These are phyloP conservation scores for Wallacemonas sp. DNA, from an alignment of 208 protist genomes.

Conservation along the genomic window DNA sequence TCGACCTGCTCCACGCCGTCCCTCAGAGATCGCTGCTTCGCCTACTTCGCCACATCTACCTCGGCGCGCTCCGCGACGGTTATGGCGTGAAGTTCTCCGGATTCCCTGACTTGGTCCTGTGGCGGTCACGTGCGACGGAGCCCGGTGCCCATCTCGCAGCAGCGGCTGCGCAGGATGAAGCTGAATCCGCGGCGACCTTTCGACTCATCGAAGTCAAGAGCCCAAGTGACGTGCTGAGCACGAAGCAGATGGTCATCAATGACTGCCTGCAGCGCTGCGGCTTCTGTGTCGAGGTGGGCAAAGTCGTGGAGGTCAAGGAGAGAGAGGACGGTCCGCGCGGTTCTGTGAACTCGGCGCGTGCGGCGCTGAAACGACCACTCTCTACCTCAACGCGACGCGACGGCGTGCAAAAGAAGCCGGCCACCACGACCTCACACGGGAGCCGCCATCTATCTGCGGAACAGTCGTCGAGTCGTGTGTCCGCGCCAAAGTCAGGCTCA, in stretches of 20 bases:
- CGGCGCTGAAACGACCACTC: too few relatives aligned
- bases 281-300: slow-evolving; percentile 82
- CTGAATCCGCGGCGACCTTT: slow-evolving; percentile 23
- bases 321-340: too few relatives aligned
- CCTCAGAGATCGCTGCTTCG: slow-evolving; percentile 48
- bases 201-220: slow-evolving; percentile 82
- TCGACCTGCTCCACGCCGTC: slow-evolving; percentile 52
- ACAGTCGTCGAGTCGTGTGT: too few relatives aligned
- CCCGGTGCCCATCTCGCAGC: background rate
- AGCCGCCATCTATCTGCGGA: too few relatives aligned
- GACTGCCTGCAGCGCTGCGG: slow-evolving; percentile 67
- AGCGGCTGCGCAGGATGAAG: background rate
- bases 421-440: too few relatives aligned
- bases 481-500: too few relatives aligned
- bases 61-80: slow-evolving; percentile 50
- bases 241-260: slow-evolving; percentile 65
- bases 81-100: slow-evolving; percentile 58
- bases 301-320: slow-evolving; percentile 19
- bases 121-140: slow-evolving; percentile 20
- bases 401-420: too few relatives aligned
- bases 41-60: slow-evolving; percentile 59
- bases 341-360: too few relatives aligned
- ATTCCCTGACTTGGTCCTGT: slow-evolving; percentile 82
- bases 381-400: too few relatives aligned
- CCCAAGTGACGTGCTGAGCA: slow-evolving; percentile 67